Evolutionary conservation across 345 rosid genomes (phyloP).

Genomic region (Crucihimalaya himalaica): DNA sequence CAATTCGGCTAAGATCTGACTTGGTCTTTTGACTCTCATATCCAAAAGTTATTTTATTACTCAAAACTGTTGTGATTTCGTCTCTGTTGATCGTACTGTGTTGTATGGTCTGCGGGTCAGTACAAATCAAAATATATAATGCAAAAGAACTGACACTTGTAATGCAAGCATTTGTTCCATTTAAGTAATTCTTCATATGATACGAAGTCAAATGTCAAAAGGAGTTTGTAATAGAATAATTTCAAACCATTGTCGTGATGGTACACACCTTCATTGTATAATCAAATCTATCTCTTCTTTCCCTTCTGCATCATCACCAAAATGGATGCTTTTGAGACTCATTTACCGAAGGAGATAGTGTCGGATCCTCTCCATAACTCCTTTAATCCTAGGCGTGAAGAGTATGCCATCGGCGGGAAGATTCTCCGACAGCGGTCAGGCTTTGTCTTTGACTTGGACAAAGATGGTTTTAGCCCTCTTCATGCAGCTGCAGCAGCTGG

Average conservation of each 20-base stretch:
- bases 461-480: constrained; percentile 48
- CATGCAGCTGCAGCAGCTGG: constrained; percentile 52
- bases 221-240: constrained; percentile 1
- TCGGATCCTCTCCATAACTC: constrained; percentile 41
- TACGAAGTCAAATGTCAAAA: constrained; percentile 32
- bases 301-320: not conserved
- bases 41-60: not conserved
- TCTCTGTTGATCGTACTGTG: not conserved
- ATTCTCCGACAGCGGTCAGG: constrained; percentile 38
- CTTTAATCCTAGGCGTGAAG: constrained; percentile 35
- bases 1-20: not conserved
- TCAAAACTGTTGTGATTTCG: not conserved
- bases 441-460: constrained; percentile 42
- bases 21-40: not conserved
- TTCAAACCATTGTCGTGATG: not conserved
- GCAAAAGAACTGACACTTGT: constrained; percentile 13
- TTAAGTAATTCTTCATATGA: not conserved
- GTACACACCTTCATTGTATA: constrained; percentile 1
- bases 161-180: not conserved
- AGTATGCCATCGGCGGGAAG: constrained; percentile 39
- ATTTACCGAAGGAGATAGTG: constrained; percentile 12
- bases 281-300: not conserved
- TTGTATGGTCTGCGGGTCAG: not conserved
- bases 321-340: constrained; percentile 27
- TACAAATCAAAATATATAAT: not conserved